Evolutionary conservation across 768 basidiomycete species (phyloP).

Genomic region (Leccinellum luteum): DNA sequence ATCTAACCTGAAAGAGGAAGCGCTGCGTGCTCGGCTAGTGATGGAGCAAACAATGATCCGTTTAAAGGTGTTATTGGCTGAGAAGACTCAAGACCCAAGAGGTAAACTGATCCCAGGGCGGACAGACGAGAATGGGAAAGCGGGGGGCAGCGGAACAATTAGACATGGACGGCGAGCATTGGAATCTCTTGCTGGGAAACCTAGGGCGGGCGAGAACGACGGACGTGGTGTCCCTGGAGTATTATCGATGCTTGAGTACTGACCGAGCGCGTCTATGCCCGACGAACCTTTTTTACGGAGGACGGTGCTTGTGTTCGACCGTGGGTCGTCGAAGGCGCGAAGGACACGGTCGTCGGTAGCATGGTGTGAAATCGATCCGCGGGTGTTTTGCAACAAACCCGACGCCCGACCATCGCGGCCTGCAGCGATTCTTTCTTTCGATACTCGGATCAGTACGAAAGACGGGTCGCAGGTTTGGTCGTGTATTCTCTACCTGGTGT

Average conservation of each 20-base stretch:
- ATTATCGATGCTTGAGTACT: background rate
- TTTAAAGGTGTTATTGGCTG: background rate
- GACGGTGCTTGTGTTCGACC: background rate
- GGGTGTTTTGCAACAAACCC: background rate
- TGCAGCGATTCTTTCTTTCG: background rate
- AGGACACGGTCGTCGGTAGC: background rate
- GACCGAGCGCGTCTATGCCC: background rate
- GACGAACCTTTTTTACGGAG: background rate
- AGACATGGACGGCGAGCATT: background rate
- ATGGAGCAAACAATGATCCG: background rate
- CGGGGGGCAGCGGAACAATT: background rate
- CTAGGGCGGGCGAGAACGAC: background rate
- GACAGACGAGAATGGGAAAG: background rate
- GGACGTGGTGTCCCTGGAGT: background rate
- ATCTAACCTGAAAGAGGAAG: background rate
- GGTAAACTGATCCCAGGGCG: background rate
- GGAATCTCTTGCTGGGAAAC: background rate
- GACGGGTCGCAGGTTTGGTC: background rate
- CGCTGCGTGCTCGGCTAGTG: background rate
- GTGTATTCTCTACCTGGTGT: conserved; percentile 1
- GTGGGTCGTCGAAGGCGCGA: background rate
- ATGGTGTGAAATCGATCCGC: conserved; percentile 8
- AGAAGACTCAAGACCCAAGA: background rate
- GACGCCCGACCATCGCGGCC: conserved; percentile 9
- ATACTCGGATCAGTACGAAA: background rate